Evolutionary conservation across 2,329 filamentous ascomycete genomes (phyloP), one percentile per base, ranked within the genome.

Genomic region (Aspergillus fumigatiaffinis): DNA sequence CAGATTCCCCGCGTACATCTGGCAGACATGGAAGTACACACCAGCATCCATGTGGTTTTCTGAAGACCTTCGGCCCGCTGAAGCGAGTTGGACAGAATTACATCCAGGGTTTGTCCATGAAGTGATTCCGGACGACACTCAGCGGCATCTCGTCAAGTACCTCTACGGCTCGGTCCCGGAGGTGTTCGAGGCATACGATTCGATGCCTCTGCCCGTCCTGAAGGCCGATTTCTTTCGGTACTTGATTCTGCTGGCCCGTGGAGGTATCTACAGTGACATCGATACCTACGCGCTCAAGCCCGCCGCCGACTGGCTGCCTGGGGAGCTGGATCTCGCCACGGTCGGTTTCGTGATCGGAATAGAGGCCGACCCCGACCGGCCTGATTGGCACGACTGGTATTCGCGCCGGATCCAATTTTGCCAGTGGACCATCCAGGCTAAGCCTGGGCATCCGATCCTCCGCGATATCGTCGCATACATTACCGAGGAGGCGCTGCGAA

Each of bases 361-460:
- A 63, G 94, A 99, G 78, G 94, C 94, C 4, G 94, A 99, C 71
- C 92, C 94, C 0, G 92, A 97, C 74, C 86, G 94, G 50, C 84
- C 85, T 3, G 94, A 99, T 73, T 99, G 94, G 94, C 83, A 86
- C 38, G 81, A 96, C 1, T 97, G 93, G 94, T 99, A 97, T 79
- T 94, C 91, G 62, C 89, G 94, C 58, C 86, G 93, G 62, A 92
- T 99, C 60, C 94, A 97, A 73, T 97, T 99, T 76, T 99, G 94
- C 77, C 94, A 99, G 74, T 99, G 94, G 94, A 99, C 94, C 1
- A 97, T 99, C 61, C 93, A 97, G 75, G 81, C 90, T 56, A 99
- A 99, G 76, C 89, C 93, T 0, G 94, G 94, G 10, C 94, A 99
- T 72, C 94, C 94, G 0, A 86, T 96, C 12, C 82, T 99, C 57